A percentile compares a stretch with the other conserved stretches of the same genome.
Evolutionary conservation across 2,329 filamentous ascomycete genomes (phyloP).

Genomic region (Fusarium sp.): DNA sequence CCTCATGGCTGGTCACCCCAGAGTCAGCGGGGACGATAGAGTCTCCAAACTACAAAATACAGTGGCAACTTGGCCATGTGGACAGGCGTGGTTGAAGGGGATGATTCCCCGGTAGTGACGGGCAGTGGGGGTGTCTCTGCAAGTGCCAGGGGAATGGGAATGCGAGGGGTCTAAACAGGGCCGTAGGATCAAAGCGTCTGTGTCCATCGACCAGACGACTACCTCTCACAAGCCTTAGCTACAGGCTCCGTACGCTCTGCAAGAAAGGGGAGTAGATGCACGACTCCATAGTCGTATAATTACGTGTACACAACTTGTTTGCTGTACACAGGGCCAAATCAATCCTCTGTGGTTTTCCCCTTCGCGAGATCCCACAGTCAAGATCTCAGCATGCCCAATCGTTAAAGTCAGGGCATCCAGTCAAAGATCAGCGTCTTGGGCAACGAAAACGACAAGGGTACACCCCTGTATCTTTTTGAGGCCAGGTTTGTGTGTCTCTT

Average conservation of each 20-base stretch:
- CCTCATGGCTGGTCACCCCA: neutral
- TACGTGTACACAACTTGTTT: slow-evolving; percentile 27
- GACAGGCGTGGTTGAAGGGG: slow-evolving; percentile 36
- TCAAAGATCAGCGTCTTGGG: slow-evolving; percentile 31
- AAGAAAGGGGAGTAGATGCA: slow-evolving; percentile 26
- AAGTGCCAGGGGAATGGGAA: slow-evolving; percentile 18
- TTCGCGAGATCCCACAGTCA: slow-evolving; percentile 4
- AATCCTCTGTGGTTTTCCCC: neutral
- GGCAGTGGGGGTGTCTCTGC: slow-evolving; percentile 20
- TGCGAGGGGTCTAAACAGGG: slow-evolving; percentile 33
- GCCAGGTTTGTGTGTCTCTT: slow-evolving; percentile 12
- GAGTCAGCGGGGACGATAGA: slow-evolving; percentile 24
- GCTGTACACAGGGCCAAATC: neutral
- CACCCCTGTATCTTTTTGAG: slow-evolving; percentile 33
- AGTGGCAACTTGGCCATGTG: slow-evolving; percentile 36
- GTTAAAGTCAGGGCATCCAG: slow-evolving; percentile 36
- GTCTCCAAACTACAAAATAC: slow-evolving; percentile 1
- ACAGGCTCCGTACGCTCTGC: slow-evolving; percentile 12
- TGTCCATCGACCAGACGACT: too few relatives aligned
- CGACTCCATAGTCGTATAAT: slow-evolving; percentile 20
- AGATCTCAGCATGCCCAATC: slow-evolving; percentile 30
- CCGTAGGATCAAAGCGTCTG: slow-evolving; percentile 14
- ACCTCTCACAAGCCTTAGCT: too few relatives aligned
- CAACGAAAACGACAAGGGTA: slow-evolving; percentile 1
- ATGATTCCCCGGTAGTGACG: slow-evolving; percentile 15